Base-by-base conservation (phyloP, 805 yeast species). In the Candida sonorensis region DNA sequence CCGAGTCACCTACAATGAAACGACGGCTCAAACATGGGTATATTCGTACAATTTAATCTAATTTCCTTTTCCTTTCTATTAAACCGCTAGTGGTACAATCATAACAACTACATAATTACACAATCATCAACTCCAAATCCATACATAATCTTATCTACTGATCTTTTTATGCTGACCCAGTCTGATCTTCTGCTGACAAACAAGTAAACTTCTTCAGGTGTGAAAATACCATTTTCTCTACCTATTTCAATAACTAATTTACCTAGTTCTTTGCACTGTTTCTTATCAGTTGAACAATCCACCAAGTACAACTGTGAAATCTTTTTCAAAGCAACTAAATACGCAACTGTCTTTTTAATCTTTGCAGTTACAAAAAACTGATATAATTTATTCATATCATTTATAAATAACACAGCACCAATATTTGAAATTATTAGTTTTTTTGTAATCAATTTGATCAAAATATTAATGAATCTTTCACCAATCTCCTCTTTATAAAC, bases 401-500 rank as follows among this genome's bases (percentile, higher is more conserved):
- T 70, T 17, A 87, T 86, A 34, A 90, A 67, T 31, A 73, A 76
- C 17, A 86, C 70, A 0, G 97, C 95, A 2, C 98, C 97, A 10
- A 69, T 71, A 3, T 77, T 77, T 4, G 94, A 82, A 1, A 90
- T 74, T 0, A 77, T 72, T 15, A 67, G 51, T 48, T 77, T 76
- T 30, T 72, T 67, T 45, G 87, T 85, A 35, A 92, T 66, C 36
- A 82, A 74, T 51, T 85, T 87, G 26, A 85, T 82, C 18, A 92
- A 61, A 1, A 78, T 66, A 23, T 72, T 77, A 49, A 85, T 86
- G 38, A 92, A 79, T 26, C 97, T 57, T 53, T 86, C 84, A 0
- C 95, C 95, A 21, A 90, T 78, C 49, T 92, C 98, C 51, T 88
- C 95, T 46, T 88, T 92, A 51, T 87, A 92, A 0, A 90, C 94